Percentiles rank a stretch among this genome's conserved stretches.
Evolutionary conservation across 1,139 yeast genomes (phyloP).

Genomic region (Candida tunisiensis): DNA sequence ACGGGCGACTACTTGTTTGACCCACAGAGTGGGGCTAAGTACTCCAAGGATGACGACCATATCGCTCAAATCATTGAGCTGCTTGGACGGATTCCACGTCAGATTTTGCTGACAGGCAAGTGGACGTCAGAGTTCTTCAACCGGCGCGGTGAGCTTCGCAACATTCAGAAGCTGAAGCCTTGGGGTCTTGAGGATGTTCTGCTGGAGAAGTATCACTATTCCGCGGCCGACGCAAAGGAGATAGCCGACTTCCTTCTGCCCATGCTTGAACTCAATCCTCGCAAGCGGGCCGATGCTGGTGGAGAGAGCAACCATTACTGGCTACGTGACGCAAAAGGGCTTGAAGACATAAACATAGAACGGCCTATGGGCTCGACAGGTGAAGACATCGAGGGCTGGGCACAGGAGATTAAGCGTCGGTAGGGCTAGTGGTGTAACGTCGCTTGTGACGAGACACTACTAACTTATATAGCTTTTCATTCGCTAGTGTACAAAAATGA

Average conservation of each 20-base stretch:
- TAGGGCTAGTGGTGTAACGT: too few species aligned
- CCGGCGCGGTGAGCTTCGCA: slow-evolving; percentile 33
- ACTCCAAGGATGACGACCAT: slow-evolving; percentile 70
- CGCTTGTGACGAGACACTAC: too few species aligned
- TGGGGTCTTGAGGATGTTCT: slow-evolving; percentile 57
- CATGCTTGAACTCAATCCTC: slow-evolving; percentile 58
- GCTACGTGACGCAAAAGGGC: slow-evolving; percentile 47
- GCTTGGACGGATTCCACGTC: slow-evolving; percentile 41
- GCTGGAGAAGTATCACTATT: slow-evolving; percentile 54
- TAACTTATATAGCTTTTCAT: too few species aligned
- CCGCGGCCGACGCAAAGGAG: slow-evolving; percentile 34
- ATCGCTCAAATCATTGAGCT: slow-evolving; percentile 71
- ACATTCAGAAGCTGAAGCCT: slow-evolving; percentile 46
- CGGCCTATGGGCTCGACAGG: slow-evolving; percentile 49
- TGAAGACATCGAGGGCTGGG: slow-evolving; percentile 68
- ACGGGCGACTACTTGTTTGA: slow-evolving; percentile 81
- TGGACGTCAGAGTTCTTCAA: slow-evolving; percentile 38
- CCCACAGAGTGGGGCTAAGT: slow-evolving; percentile 49
- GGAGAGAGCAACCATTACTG: slow-evolving; percentile 68
- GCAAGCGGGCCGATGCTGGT: slow-evolving; percentile 61
- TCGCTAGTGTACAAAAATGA: too few species aligned
- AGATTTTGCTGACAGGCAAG: slow-evolving; percentile 34
- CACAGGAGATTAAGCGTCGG: slow-evolving; percentile 19
- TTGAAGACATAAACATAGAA: slow-evolving; percentile 32
- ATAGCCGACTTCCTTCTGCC: slow-evolving; percentile 52